These are phyloP conservation scores for Yarrowia alimentaria DNA, from an alignment of 805 yeast species.

Conservation along the genomic window DNA sequence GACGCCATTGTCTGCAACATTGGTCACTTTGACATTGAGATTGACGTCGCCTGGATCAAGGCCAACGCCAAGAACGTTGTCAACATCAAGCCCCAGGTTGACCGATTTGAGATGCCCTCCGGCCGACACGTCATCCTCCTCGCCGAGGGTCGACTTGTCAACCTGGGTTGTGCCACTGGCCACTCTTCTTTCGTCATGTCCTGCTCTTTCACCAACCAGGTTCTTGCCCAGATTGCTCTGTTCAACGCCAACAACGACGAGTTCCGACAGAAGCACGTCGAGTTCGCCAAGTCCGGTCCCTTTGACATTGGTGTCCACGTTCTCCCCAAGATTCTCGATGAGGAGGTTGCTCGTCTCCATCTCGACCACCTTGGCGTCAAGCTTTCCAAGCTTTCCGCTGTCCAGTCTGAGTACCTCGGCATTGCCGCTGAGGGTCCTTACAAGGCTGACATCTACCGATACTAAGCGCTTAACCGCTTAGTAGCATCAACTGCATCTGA, in stretches of 20 bases:
- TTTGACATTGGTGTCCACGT: slow-evolving; percentile 91
- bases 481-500: slow-evolving; percentile 28
- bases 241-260: slow-evolving; percentile 80
- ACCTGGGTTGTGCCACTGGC: slow-evolving; percentile 99
- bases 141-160: slow-evolving; percentile 99
- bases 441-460: slow-evolving; percentile 98
- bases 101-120: slow-evolving; percentile 83
- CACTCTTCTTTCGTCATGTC: slow-evolving; percentile 99
- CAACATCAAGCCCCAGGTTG: slow-evolving; percentile 99
- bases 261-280: slow-evolving; percentile 79
- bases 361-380: slow-evolving; percentile 90
- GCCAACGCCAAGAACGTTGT: slow-evolving; percentile 88
- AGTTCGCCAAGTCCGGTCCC: slow-evolving; percentile 89
- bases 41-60: slow-evolving; percentile 98
- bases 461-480: slow-evolving; percentile 49
- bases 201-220: slow-evolving; percentile 99
- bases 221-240: slow-evolving; percentile 95
- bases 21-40: slow-evolving; percentile 99
- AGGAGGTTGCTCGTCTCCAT: slow-evolving; percentile 97
- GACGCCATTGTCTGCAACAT: slow-evolving; percentile 99
- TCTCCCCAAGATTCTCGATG: slow-evolving; percentile 97
- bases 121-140: slow-evolving; percentile 94
- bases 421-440: slow-evolving; percentile 90
- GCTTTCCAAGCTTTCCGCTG: slow-evolving; percentile 70
- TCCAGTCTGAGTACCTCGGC: slow-evolving; percentile 92